Evolutionary conservation across 2,329 filamentous ascomycete species (phyloP).

Genomic region (Aspergillus candidus): DNA sequence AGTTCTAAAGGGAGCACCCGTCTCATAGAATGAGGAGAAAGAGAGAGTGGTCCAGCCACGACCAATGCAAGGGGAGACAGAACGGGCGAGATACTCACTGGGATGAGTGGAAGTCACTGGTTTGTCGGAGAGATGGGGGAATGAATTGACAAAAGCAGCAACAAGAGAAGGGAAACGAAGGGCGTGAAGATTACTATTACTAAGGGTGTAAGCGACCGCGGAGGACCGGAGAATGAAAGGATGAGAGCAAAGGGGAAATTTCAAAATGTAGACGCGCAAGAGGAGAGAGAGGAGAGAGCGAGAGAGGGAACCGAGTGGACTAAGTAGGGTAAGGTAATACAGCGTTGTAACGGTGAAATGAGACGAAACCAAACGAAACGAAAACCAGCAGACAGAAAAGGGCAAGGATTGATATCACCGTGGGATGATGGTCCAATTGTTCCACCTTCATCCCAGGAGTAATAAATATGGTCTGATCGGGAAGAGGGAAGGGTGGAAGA

Average conservation of each 20-base stretch:
- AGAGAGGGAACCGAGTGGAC: constrained; percentile 19
- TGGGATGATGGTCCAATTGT: too few species aligned
- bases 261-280: constrained; percentile 18
- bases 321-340: constrained; percentile 22
- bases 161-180: constrained; percentile 8
- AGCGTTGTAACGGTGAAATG: constrained; percentile 7
- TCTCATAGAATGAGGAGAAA: neutral
- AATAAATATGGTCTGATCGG: too few species aligned
- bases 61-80: too few species aligned
- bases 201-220: constrained; percentile 10
- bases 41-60: too few species aligned
- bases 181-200: constrained; percentile 3
- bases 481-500: too few species aligned
- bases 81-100: too few species aligned
- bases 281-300: constrained; percentile 5
- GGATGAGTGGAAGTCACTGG: too few species aligned
- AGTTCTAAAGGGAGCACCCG: neutral
- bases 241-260: constrained; percentile 11
- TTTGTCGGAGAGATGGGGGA: too few species aligned
- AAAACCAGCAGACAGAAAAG: too few species aligned
- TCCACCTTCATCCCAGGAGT: too few species aligned
- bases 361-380: neutral
- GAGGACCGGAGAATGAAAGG: constrained; percentile 10
- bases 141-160: neutral
- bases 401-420: too few species aligned